Percentiles rank a stretch among this genome's conserved stretches.
Evolutionary conservation across 2,329 filamentous ascomycete species (phyloP).

Genomic region (Orbilia javanica): DNA sequence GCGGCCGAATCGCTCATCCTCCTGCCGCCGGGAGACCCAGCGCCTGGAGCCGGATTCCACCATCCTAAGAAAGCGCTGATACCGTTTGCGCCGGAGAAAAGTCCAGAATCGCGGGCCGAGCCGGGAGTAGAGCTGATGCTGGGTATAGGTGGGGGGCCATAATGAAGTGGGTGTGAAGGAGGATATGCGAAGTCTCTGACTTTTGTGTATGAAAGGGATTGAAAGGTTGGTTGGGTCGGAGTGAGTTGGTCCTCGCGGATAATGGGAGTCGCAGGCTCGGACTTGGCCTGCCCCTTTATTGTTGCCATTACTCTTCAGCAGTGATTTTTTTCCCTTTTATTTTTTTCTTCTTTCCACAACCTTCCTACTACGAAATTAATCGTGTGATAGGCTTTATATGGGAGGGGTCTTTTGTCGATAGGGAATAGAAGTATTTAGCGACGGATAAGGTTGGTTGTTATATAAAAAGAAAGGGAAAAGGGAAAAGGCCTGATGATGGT

Average conservation of each 20-base stretch:
- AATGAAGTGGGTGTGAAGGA: slow-evolving; percentile 84
- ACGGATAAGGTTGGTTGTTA: neutral
- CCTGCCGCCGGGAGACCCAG: slow-evolving; percentile 62
- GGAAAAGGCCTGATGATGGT: neutral
- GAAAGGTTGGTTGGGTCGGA: slow-evolving; percentile 50
- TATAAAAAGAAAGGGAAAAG: neutral
- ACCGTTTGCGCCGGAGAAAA: slow-evolving; percentile 49
- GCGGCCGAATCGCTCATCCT: slow-evolving; percentile 70
- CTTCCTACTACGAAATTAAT: neutral
- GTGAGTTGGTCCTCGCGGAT: slow-evolving; percentile 54
- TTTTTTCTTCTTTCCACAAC: too few relatives aligned
- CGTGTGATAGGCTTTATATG: neutral
- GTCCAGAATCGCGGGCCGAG: slow-evolving; percentile 51
- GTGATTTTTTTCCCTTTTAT: slow-evolving; percentile 9
- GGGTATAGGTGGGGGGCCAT: slow-evolving; percentile 84
- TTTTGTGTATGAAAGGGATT: slow-evolving; percentile 83
- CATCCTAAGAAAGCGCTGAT: slow-evolving; percentile 50
- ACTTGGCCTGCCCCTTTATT: slow-evolving; percentile 58
- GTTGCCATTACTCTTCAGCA: slow-evolving; percentile 52
- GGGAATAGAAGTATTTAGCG: neutral
- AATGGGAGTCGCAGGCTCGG: slow-evolving; percentile 58
- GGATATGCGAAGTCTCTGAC: slow-evolving; percentile 98
- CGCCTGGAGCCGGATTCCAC: slow-evolving; percentile 73
- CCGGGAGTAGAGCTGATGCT: slow-evolving; percentile 53
- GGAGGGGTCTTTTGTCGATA: neutral